Conservation (phyloP, 257 asterid species). For the Forsythia suspensa region DNA sequence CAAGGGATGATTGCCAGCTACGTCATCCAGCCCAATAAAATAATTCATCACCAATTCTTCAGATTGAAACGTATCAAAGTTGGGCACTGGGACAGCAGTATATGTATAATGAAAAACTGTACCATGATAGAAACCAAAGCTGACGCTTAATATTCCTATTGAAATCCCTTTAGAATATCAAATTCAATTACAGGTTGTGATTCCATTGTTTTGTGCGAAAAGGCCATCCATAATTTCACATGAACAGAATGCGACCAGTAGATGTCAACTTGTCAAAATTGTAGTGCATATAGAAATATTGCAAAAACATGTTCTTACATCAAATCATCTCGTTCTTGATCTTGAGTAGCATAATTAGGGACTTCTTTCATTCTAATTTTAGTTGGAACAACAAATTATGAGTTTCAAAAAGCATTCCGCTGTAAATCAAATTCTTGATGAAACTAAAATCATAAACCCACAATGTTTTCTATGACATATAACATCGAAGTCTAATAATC, state of each 20-base stretch:
- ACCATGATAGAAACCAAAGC: too few species aligned
- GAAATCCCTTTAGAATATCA: conserved; percentile 85
- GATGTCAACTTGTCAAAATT: not conserved
- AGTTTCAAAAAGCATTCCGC: not conserved
- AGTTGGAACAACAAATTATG: not conserved
- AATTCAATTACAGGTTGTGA: conserved; percentile 54
- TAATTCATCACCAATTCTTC: conserved; percentile 20
- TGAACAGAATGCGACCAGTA: conserved; percentile 79
- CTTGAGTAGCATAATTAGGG: not conserved
- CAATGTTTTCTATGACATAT: not conserved
- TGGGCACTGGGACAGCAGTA: not conserved
- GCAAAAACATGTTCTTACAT: conserved; percentile 2
- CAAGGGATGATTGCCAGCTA: conserved; percentile 92
- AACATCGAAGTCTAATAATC: conserved; percentile 7
- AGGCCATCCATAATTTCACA: conserved; percentile 41
- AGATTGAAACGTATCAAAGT: conserved; percentile 5
- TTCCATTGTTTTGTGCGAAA: too few species aligned
- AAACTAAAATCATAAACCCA: not conserved
- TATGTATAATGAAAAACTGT: conserved; percentile 24
- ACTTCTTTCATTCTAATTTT: not conserved
- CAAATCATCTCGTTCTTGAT: not conserved
- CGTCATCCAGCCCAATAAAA: conserved; percentile 58
- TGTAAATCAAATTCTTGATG: not conserved
- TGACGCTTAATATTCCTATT: conserved; percentile 28
- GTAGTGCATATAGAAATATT: conserved; percentile 51